Base-by-base conservation (phyloP, 768 basidiomycete genomes). In the Panellus pusillus region DNA sequence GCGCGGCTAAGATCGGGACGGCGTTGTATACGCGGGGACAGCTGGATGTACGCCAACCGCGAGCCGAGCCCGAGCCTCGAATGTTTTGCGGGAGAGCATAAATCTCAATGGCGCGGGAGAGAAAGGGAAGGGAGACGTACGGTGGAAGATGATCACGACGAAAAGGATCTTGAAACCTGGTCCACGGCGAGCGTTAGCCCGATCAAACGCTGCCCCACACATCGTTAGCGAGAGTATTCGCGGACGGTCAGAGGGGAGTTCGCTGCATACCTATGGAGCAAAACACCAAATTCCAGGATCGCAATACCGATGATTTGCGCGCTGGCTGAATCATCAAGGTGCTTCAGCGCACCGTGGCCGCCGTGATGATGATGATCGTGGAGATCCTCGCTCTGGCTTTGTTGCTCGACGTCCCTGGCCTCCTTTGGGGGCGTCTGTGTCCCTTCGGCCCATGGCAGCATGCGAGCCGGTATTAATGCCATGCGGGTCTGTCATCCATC, bases 61-160 rank as follows among this genome's bases (percentile, higher is more conserved):
- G 93, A 86, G 11, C 96, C 96, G 18, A 99, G 75, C 67, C 93
- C 96, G 38, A 98, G 80, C 96, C 69, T 98, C 96, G 65, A 98
- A 98, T 44, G 82, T 89, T 79, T 96, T 46, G 46, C 29, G 12
- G 19, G 15, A 20, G 2, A 19, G 47, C 7, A n/a, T 17, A 48
- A 39, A 38, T 9, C 24, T 14, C 19, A 13, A n/a, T 12, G 36
- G 36, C 13, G 36, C n/a, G 39, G 39, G 13, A 40, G 13, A 40
- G 13, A 27, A 43, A 58, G 28, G 14, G 37, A 14, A 9, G 35
- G 14, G 39, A 44, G 15, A 82, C 90, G 65, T 67, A 93, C 93
- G 95, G 65, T 98, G 96, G 73, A 97, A 97, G 64, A 93, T 72
- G 36, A 98, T 68, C 47, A 98, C 96, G 54, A 92, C 73, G 68